Evolutionary conservation across 768 basidiomycete species (phyloP), one percentile per base, ranked within the genome.

Genomic region (Tricholoma sp.): DNA sequence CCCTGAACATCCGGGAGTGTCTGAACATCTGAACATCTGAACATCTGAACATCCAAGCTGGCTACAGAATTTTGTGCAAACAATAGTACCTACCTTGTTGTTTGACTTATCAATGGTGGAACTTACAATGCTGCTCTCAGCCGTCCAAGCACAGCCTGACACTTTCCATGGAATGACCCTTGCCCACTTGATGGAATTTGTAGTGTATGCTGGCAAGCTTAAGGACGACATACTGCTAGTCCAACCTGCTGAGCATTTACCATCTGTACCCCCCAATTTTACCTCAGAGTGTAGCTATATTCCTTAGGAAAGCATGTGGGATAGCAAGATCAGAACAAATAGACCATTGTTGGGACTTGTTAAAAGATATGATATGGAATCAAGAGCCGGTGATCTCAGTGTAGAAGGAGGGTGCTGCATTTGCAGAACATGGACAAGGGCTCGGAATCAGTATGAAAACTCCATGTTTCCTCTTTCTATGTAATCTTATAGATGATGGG

Each of bases 351-450:
- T 37, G 36, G 36, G 36, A 37, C 12, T 37, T 41, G 39, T 41
- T 41, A n/a, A 2, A 2, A 4, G 39, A 41, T 8, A 41, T 41
- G 39, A 42, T 53, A 57, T n/a, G 50, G 49, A 50, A 29, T 33
- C 33, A 52, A 41, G 44, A 44, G 34, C 54, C 45, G 29, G 18
- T 33, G 24, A 53, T 42, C 36, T 53, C 33, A 44, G 34, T 32
- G 36, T 50, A 50, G 57, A 58, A 34, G 56, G 50, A 61, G 59
- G 55, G 10, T 37, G 36, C 36, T 24, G 24, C 24, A 24, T 24
- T 24, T 24, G 24, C 24, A 24, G 24, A 24, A 24, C 24, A 24
- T 24, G 36, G 36, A 37, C 36, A 37, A 9, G 39, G 39, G 17
- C 39, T 41, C 17, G 39, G 39, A 41, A 41, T 41, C 15, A 41